A percentile compares a stretch with the other conserved stretches of the same genome.
phyloP scores from a whole-genome alignment of 2,329 filamentous ascomycete species.

The Tolypocladium pustulatum region DNA sequence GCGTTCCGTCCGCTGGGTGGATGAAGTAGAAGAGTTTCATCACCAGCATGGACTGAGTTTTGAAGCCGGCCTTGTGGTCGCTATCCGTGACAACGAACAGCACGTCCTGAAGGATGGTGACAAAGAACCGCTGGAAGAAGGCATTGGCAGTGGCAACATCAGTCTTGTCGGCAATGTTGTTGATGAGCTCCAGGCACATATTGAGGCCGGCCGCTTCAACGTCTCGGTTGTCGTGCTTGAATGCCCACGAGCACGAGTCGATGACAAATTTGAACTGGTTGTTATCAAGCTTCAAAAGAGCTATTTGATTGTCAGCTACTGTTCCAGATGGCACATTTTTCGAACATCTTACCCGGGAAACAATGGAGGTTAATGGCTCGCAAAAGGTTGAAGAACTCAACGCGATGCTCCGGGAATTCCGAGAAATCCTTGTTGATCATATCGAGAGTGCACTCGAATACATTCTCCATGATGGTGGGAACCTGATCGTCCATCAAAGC shows the following conservation, averaged over 20 bases:
- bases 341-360: constrained; percentile 57
- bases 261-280: constrained; percentile 99
- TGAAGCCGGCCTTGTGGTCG: constrained; percentile 98
- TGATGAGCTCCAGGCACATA: constrained; percentile 96
- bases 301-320: constrained; percentile 18
- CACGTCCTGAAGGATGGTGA: constrained; percentile 90
- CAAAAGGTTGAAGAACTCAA: constrained; percentile 98
- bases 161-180: constrained; percentile 91
- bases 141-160: constrained; percentile 77
- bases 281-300: constrained; percentile 86
- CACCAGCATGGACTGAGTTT: constrained; percentile 88
- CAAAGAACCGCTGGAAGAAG: constrained; percentile 98
- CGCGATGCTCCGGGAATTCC: constrained; percentile 94
- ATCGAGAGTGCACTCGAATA: constrained; percentile 95
- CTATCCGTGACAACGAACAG: constrained; percentile 97
- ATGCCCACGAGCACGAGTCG: constrained; percentile 99
- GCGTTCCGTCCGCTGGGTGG: constrained; percentile 54
- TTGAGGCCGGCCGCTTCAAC: constrained; percentile 93
- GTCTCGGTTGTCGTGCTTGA: constrained; percentile 98
- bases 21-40: constrained; percentile 96
- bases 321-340: not conserved
- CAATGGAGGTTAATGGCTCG: constrained; percentile 95
- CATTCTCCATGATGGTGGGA: constrained; percentile 93
- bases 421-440: constrained; percentile 99
- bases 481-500: constrained; percentile 97